Base-by-base conservation (phyloP, 495 filamentous ascomycete species). In the Ascobolus immersus region DNA sequence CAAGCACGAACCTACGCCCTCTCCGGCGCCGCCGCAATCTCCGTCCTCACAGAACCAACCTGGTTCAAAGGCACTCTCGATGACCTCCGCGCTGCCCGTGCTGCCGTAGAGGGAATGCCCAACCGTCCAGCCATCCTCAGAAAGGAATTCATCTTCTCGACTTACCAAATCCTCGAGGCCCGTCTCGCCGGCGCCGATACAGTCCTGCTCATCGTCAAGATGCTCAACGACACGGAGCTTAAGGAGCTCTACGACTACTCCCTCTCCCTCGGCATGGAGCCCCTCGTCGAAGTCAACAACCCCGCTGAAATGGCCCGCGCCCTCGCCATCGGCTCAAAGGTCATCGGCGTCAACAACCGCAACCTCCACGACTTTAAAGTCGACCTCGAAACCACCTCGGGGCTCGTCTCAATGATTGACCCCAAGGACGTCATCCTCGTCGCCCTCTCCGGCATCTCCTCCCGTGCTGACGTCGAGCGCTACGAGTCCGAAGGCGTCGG, bases 31-130 rank as follows among this genome's bases (percentile, higher is more conserved):
- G 92, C 84, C 43, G 75, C 89, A 19, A 94, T 96, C 43, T 93
- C 82, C 8, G 89, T 99, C 9, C 67, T 99, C 34, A 99, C 86
- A 0, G 86, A 99, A 53, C 86, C 86, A 0, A 73, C 93, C 44
- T 99, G 81, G 81, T 99, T 99, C 58, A 94, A 93, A 53, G 86
- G 86, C 19, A 82, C 73, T 41, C 78, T 94, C 33, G 86, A 99
- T 34, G 86, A 99, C 49, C 58, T 99, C 22, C 71, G 79, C 28
- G 67, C 73, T 34, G 86, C 92, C 18, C 70, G 86, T 9, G 77
- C 81, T 50, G 78, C 75, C 27, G 58, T 99, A 11, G 71, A 80
- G 41, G 77, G 75, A 8, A 77, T 94, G 66, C 70, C 76, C 0
- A 86, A 93, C 51, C 65, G 86, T 24, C 86, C 86, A 3, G 86